Conservation (phyloP, 257 asterid species). For the Anisodus acutangulus region DNA sequence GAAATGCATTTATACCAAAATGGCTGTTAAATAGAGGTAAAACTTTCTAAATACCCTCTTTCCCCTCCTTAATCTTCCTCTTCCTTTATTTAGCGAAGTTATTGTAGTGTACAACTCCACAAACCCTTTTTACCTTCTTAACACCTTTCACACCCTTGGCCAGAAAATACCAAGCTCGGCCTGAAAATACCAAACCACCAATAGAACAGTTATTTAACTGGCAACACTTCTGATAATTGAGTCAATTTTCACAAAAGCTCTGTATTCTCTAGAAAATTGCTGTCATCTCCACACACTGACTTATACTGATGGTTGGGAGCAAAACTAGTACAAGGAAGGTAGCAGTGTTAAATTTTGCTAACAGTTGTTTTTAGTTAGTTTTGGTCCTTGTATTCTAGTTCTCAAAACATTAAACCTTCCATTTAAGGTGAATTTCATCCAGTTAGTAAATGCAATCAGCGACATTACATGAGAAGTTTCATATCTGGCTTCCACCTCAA, state of each 20-base stretch:
- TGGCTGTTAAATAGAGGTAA: background rate
- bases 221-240: background rate
- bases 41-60: background rate
- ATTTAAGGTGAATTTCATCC: background rate
- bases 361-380: background rate
- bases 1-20: background rate
- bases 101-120: background rate
- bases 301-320: background rate
- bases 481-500: conserved; percentile 4
- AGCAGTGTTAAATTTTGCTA: background rate
- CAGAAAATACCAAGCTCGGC: background rate
- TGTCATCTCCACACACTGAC: background rate
- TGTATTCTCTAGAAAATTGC: background rate
- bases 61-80: conserved; percentile 6
- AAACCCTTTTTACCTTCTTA: background rate
- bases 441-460: background rate
- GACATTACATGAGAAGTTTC: background rate
- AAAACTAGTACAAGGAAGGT: background rate
- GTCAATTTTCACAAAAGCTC: background rate
- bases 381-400: background rate
- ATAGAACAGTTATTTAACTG: background rate
- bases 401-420: background rate
- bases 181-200: background rate
- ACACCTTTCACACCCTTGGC: background rate
- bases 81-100: background rate